phyloP scores from a whole-genome alignment of 805 yeast species.

The Wickerhamomyces mucosus region DNA sequence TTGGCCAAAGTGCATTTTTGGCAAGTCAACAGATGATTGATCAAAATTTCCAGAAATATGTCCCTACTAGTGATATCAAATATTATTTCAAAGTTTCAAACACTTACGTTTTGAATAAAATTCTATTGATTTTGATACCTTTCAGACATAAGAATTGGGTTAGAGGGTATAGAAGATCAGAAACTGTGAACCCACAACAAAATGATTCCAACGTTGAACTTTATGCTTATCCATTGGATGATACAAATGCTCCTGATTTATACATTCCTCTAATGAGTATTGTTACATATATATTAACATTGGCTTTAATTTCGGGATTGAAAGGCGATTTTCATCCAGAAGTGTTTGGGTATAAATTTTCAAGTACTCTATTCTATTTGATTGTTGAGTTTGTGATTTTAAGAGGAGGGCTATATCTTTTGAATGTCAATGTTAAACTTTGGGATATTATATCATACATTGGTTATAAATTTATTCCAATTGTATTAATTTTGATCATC shows the following conservation, averaged over 20 bases:
- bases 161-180: conserved; percentile 33
- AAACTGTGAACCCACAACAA: conserved; percentile 22
- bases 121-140: conserved; percentile 73
- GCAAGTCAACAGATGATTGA: conserved; percentile 76
- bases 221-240: conserved; percentile 74
- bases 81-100: conserved; percentile 91
- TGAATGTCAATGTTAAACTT: conserved; percentile 58
- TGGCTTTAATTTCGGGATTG: conserved; percentile 80
- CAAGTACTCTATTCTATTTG: conserved; percentile 78
- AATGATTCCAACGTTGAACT: conserved; percentile 12
- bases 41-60: conserved; percentile 42
- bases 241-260: conserved; percentile 91
- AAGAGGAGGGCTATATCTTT: conserved; percentile 73
- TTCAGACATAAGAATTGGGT: conserved; percentile 81
- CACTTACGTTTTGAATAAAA: conserved; percentile 68
- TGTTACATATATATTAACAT: conserved; percentile 73
- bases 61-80: conserved; percentile 49
- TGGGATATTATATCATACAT: conserved; percentile 85
- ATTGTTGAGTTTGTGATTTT: conserved; percentile 66
- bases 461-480: conserved; percentile 89
- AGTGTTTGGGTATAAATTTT: conserved; percentile 75
- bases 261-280: conserved; percentile 93
- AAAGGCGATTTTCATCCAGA: conserved; percentile 91
- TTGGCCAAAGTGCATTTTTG: conserved; percentile 77
- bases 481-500: conserved; percentile 45